Conservation (phyloP, 2,329 filamentous ascomycete species). For the Emmonsia crescens region DNA sequence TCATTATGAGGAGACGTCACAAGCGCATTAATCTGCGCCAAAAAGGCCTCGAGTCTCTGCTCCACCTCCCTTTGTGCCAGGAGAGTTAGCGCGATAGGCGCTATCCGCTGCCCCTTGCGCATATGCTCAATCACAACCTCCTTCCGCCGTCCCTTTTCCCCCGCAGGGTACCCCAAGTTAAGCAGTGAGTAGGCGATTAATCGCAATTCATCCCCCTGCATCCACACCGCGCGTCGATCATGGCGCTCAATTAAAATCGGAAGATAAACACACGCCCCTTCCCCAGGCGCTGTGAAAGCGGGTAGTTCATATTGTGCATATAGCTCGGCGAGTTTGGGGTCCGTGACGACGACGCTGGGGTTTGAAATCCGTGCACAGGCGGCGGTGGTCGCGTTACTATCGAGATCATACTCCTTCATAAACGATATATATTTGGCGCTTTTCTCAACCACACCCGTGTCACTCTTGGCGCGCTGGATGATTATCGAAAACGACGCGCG, state of each 20-base stretch:
- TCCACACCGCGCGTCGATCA: slow-evolving; percentile 47
- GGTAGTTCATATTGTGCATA: slow-evolving; percentile 33
- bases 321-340: slow-evolving; percentile 43
- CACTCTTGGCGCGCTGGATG: slow-evolving; percentile 22
- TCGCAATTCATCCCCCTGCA: slow-evolving; percentile 41
- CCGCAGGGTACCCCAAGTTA: slow-evolving; percentile 24
- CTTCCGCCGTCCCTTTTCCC: slow-evolving; percentile 11
- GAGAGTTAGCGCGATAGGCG: slow-evolving; percentile 20
- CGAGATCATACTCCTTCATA: slow-evolving; percentile 26
- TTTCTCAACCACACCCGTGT: slow-evolving; percentile 10
- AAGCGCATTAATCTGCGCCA: slow-evolving; percentile 13
- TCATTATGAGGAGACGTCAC: slow-evolving; percentile 10
- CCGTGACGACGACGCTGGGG: slow-evolving; percentile 19
- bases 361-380: neutral
- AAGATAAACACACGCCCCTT: slow-evolving; percentile 47
- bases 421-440: slow-evolving; percentile 21
- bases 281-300: slow-evolving; percentile 11
- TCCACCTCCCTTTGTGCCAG: slow-evolving; percentile 13
- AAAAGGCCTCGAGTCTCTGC: slow-evolving; percentile 14
- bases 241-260: slow-evolving; percentile 52
- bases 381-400: neutral
- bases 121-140: slow-evolving; percentile 24
- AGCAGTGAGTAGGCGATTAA: slow-evolving; percentile 47
- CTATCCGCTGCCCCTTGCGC: slow-evolving; percentile 28
- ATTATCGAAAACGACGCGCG: slow-evolving; percentile 21